Conservation (phyloP, 176 grass and related monocot species). For the Paspalum notatum region DNA sequence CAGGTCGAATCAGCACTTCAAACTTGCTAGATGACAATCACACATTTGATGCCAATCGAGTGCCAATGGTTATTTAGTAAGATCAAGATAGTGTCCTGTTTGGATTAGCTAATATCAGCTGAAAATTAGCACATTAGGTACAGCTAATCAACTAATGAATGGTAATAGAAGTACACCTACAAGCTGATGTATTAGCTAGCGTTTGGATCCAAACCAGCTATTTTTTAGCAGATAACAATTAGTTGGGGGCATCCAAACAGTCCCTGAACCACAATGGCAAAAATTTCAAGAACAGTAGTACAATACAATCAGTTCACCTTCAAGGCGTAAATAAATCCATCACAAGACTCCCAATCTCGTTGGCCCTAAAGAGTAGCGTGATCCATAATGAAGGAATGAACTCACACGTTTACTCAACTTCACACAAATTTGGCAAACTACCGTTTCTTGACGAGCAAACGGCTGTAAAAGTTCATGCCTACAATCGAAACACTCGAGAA, state of each 20-base stretch:
- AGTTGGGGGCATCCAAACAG: no score
- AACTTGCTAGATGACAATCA: constrained; percentile 1
- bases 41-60: not conserved
- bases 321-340: not conserved
- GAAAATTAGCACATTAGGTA: no score
- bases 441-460: not conserved
- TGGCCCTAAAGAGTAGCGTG: not conserved
- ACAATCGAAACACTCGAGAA: constrained; percentile 10
- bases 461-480: not conserved
- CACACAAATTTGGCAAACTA: not conserved
- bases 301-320: not conserved
- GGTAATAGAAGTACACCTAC: no score
- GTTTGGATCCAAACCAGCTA: no score
- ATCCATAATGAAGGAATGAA: not conserved
- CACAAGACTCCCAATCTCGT: not conserved
- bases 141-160: no score
- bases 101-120: no score
- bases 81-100: not conserved
- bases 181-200: no score
- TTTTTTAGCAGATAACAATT: no score
- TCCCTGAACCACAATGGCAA: no score
- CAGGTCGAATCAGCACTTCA: not conserved
- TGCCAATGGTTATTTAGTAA: not conserved
- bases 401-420: not conserved
- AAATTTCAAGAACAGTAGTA: no score